phyloP scores from a whole-genome alignment of 2,329 filamentous ascomycete species.

The Exophiala dermatitidis region DNA sequence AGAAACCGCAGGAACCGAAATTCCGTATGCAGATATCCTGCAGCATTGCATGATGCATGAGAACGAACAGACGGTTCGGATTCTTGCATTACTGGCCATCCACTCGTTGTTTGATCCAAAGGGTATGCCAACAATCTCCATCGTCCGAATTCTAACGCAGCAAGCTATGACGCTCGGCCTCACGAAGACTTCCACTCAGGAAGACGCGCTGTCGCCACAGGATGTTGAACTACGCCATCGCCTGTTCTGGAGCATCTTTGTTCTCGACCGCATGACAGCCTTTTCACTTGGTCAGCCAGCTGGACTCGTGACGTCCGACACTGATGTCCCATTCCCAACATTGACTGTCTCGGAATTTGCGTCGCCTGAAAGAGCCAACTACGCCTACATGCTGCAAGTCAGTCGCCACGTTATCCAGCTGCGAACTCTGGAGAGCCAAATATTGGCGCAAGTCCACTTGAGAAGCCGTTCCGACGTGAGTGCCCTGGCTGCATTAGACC shows the following conservation, averaged over 20 bases:
- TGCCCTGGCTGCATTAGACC: background rate
- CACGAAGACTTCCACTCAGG: no score
- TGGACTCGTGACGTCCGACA: constrained; percentile 50
- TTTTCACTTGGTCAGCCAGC: constrained; percentile 52
- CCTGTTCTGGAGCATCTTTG: constrained; percentile 53
- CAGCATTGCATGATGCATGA: no score
- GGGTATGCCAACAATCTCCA: no score
- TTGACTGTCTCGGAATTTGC: background rate
- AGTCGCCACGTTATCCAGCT: background rate
- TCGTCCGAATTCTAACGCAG: no score
- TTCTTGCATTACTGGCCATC: no score
- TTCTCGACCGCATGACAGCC: constrained; percentile 49
- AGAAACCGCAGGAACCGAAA: no score
- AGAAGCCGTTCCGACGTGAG: background rate
- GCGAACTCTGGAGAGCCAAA: background rate
- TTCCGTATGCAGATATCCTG: no score
- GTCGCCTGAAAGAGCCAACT: background rate
- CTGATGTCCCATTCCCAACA: constrained; percentile 34
- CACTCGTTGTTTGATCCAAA: no score
- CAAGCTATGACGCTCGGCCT: no score
- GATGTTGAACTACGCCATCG: constrained; percentile 46
- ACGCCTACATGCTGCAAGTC: background rate
- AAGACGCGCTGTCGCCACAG: constrained; percentile 14
- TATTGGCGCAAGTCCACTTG: background rate
- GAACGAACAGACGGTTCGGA: no score